A percentile compares a stretch with the other conserved stretches of the same genome.
Evolutionary conservation across 805 yeast genomes (phyloP).

Genomic region (Cyberlindnera mississippiensis): DNA sequence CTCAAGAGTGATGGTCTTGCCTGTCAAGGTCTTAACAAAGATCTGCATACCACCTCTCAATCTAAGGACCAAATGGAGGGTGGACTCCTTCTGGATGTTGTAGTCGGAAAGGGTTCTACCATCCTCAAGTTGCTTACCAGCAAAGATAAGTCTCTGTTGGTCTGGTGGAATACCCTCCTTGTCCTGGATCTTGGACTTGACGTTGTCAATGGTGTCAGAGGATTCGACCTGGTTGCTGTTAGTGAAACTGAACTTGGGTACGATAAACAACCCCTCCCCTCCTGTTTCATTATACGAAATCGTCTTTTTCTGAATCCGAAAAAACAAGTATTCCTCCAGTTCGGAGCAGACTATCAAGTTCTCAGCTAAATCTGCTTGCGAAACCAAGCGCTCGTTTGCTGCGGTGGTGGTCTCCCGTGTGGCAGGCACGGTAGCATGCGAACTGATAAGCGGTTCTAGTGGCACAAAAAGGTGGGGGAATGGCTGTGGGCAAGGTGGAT

Average conservation of each 20-base stretch:
- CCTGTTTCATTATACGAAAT: not conserved
- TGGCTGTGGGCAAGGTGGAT: not conserved
- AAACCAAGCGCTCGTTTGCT: not conserved
- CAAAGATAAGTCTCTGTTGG: constrained; percentile 91
- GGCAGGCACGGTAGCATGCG: constrained; percentile 2
- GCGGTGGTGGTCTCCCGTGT: not conserved
- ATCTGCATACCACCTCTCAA: constrained; percentile 91
- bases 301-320: not conserved
- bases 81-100: constrained; percentile 93
- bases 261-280: not conserved
- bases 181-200: constrained; percentile 90
- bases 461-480: constrained; percentile 10
- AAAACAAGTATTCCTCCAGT: not conserved
- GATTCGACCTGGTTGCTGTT: constrained; percentile 64
- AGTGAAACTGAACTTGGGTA: constrained; percentile 5
- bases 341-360: not conserved
- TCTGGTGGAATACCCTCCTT: constrained; percentile 97
- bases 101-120: constrained; percentile 92
- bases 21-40: constrained; percentile 84
- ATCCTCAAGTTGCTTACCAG: constrained; percentile 93
- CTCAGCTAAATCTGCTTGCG: too few species aligned
- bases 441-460: constrained; percentile 13
- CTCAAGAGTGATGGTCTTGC: constrained; percentile 83
- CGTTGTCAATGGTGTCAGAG: constrained; percentile 91
- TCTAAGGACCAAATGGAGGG: constrained; percentile 81